Evolutionary conservation across 1,139 yeast genomes (phyloP), one percentile per base, ranked within the genome.

Genomic region (Tardiomyces depauwii): DNA sequence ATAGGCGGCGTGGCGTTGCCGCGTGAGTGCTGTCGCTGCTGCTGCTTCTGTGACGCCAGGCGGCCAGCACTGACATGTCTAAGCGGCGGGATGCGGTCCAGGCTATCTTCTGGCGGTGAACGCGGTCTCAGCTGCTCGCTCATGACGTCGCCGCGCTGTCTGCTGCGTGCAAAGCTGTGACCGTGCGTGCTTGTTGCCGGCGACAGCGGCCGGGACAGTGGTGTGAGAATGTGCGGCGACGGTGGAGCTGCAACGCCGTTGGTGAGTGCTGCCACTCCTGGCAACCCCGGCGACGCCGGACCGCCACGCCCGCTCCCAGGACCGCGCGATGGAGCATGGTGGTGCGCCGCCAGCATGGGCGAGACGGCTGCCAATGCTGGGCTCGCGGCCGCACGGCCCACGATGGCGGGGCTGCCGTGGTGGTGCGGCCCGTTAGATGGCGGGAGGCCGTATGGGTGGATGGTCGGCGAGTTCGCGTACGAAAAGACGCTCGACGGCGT

Each of bases 41-140:
- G n/a, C 10, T 30, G 36, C 36, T 30, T 30, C 16, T 30, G 36
- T 10, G 16, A 30, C 10, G 36, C 36, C 3, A 30, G 16, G n/a
- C 36, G n/a, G n/a, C 36, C 44, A 3, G 49, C 50, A 9, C 25
- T 43, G 18, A 51, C 33, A 14, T 51, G 56, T 25, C 55, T 48
- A 42, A 63, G 47, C 6, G 60, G 58, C 18, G 66, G 66, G 25
- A 63, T 62, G 25, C 59, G 51, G 27, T 63, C 67, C 32, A 56
- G 48, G n/a, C 53, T 30, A 30, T 30, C 49, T 12, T 30, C 49
- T 11, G 62, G 60, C 2, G 57, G 62, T 1, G 63, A 55, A 19
- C 60, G 51, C 18, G 67, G 66, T 18, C 62, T 53, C 45, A 62
- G 51, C 48, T 61, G 64, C 51, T 63, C 67, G 46, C 64, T 60